Percentiles rank a stretch among this genome's conserved stretches.
These are phyloP conservation scores for Podochytrium sp. DNA, from an alignment of 192 early-diverging fungal genomes.

Conservation along the genomic window DNA sequence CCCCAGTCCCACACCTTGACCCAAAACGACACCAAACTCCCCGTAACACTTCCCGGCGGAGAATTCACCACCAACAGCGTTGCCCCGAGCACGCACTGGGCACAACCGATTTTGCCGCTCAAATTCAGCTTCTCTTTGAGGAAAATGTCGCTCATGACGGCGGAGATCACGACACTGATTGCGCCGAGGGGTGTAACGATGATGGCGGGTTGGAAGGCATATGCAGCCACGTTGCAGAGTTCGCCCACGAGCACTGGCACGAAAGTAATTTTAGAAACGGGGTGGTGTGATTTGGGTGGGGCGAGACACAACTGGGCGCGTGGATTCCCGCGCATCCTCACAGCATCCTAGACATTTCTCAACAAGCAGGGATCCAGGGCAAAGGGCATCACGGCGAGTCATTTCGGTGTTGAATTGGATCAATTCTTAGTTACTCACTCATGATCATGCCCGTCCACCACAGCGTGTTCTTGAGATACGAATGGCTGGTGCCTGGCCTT, in stretches of 20 bases:
- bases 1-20: slow-evolving; percentile 35
- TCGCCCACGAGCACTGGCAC: slow-evolving; percentile 83
- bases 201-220: slow-evolving; percentile 95
- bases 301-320: too few species aligned
- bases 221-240: slow-evolving; percentile 94
- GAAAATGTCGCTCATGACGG: slow-evolving; percentile 64
- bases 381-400: too few species aligned
- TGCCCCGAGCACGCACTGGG: slow-evolving; percentile 66
- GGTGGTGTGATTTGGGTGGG: too few species aligned
- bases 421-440: too few species aligned
- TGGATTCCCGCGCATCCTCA: too few species aligned
- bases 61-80: slow-evolving; percentile 57
- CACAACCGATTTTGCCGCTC: slow-evolving; percentile 68
- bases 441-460: slow-evolving; percentile 93
- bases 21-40: slow-evolving; percentile 49
- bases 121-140: slow-evolving; percentile 68
- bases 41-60: slow-evolving; percentile 48
- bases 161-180: slow-evolving; percentile 83
- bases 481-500: slow-evolving; percentile 51
- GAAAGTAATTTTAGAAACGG: too few species aligned
- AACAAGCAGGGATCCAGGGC: too few species aligned
- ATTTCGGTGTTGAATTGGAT: too few species aligned
- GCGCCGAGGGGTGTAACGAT: slow-evolving; percentile 95
- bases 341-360: too few species aligned
- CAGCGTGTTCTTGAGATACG: slow-evolving; percentile 85